These are phyloP conservation scores for Asterophora lycoperdoides DNA, from an alignment of 768 basidiomycete species.

Conservation along the genomic window DNA sequence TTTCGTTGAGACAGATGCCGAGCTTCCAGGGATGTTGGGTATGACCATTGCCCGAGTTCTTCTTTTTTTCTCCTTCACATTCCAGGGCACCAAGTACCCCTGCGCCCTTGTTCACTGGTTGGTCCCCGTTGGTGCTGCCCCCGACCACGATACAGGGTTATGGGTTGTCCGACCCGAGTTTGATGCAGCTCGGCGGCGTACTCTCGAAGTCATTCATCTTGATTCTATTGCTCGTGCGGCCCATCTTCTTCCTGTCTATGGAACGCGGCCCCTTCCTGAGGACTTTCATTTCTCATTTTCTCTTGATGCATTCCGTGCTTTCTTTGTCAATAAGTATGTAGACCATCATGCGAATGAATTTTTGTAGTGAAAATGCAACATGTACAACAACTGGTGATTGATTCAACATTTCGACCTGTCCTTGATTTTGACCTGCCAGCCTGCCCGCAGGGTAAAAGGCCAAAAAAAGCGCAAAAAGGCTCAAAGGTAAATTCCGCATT, in stretches of 20 bases:
- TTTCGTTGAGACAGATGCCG: slow-evolving; percentile 22
- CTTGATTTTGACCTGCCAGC: no score
- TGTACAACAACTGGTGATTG: no score
- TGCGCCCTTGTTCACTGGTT: slow-evolving; percentile 9
- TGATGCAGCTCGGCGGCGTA: not conserved
- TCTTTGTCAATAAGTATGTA: slow-evolving; percentile 4
- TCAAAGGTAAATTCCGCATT: no score
- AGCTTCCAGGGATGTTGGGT: slow-evolving; percentile 22
- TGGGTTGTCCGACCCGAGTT: slow-evolving; percentile 13
- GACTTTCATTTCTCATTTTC: slow-evolving; percentile 16
- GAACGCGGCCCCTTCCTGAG: slow-evolving; percentile 12
- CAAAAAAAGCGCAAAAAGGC: no score
- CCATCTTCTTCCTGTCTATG: slow-evolving; percentile 25
- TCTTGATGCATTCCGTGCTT: slow-evolving; percentile 17
- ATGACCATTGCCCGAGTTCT: slow-evolving; percentile 22
- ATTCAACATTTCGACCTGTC: no score
- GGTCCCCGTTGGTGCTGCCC: not conserved
- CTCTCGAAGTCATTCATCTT: slow-evolving; percentile 12
- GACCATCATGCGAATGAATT: slow-evolving; percentile 9
- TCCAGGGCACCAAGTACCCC: slow-evolving; percentile 4
- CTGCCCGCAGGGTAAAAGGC: no score
- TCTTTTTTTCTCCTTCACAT: slow-evolving; percentile 28
- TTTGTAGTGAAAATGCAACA: not conserved
- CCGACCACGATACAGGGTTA: slow-evolving; percentile 17
- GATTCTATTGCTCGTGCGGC: slow-evolving; percentile 21